Base-by-base conservation (phyloP, 2,329 filamentous ascomycete genomes). In the Pseudocercospora pini-densiflorae region DNA sequence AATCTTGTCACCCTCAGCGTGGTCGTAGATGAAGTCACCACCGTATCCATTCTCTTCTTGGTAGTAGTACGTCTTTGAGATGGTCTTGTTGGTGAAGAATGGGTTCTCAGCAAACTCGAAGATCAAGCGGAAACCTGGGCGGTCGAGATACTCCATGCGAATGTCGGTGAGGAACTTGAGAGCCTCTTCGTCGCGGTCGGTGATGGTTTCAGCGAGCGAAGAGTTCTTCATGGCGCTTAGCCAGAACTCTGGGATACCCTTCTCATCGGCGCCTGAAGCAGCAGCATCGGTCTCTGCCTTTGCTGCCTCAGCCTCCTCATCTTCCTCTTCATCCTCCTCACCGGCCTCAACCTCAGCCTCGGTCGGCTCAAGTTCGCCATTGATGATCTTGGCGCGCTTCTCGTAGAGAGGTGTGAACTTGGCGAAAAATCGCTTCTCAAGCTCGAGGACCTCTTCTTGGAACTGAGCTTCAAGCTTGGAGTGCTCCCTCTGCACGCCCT, bases 211-310 rank as follows among this genome's bases (percentile, higher is more conserved):
- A 64, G 94, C 93, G 64, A 99, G 89, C 31, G 94, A 97, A 81
- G 97, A 94, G 86, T 99, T 99, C 88, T 99, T 99, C 94, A 99
- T 98, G 74, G 96, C 94, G 68, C 94, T 97, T 59, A 99, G 87
- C 95, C 95, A 99, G 87, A 99, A 99, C 83, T 99, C 95, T 70
- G 95, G 95, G 70, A 99, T 97, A 81, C 95, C 95, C 76, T 89
- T 86, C 71, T 90, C 82, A 63, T 84, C 80, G 66, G 82, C 80
- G 70, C 86, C 83, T 64, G 83, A 80, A 54, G 85, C 78, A 72
- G 87, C 84, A 71, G 89, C 85, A 61, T 85, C 81, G 69, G 89
- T 83, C 76, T 86, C 82, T 76, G 88, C 86, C 76, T 89, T 72
- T 53, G 61, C 86, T 68, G 81, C 80, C 73, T 85, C 82, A 51